Evolutionary conservation across 2,329 filamentous ascomycete genomes (phyloP), one percentile per base, ranked within the genome.

Genomic region (Aureobasidium melanogenum): DNA sequence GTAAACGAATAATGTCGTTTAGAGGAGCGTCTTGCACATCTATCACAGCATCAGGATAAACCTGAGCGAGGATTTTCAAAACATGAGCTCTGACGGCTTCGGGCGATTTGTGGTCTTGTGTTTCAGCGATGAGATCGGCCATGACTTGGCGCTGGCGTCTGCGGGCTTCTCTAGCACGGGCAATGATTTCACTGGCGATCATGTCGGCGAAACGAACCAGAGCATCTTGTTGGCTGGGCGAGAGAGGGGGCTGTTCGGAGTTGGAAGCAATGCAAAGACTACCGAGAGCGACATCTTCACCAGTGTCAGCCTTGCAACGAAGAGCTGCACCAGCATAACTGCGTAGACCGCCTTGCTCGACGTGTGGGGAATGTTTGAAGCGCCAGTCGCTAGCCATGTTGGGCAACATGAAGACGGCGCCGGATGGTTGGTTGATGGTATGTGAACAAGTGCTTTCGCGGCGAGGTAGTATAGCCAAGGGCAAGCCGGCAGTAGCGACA

Each of bases 401-500:
- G 0, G 73, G 72, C 0, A 79, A 39, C 19, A 73, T 69, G 54
- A 79, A 79, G 0, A 79, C 71, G 2, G 66, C 39, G 26, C 30
- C 58, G 2, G 54, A 24, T 10, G 61, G 38, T 17, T 62, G 61
- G 26, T 59, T 63, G 55, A 79, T 70, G 0, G 76, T 79, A 39
- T 80, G 77, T 0, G 77, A 72, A 65, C 77, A 80, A 0, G 75
- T 71, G 12, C 72, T 76, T 63, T 80, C 77, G 8, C 77, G 73
- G 5, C 77, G 74, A 0, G 78, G 77, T 3, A 80, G 63, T 9
- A 77, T 69, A 17, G 71, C 74, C 0, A 79, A 65, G 0, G 75
- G 71, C 4, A 79, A 66, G 1, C 76, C 76, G 1, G 74, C 70
- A 0, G 77, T 75, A 2, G 73, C 77, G 26, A 79, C 62, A 15